Evolutionary conservation across 192 early-diverging fungal species (phyloP), one percentile per base, ranked within the genome.

Genomic region (Radiomyces spectabilis): DNA sequence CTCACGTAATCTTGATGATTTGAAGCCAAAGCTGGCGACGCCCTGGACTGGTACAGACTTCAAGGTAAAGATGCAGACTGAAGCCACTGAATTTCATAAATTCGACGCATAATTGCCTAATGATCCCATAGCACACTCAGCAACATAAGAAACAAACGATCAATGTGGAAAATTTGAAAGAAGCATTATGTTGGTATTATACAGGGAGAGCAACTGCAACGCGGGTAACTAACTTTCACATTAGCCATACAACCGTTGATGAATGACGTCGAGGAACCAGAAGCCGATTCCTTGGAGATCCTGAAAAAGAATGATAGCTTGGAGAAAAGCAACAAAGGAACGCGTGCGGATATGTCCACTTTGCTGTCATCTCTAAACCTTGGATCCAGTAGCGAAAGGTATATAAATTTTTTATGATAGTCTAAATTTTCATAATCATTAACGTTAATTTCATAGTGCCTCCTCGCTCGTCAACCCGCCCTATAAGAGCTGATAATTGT

Each of bases 161-260:
- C 42, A 59, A 49, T 32, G 65, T 66, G 19, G 65, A 66, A 12
- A 66, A 59, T n/a, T 41, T 66, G 24, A 58, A 59, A 29, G 65
- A 66, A 27, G 65, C 57, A 25, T 39, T 66, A 30, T 26, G 59
- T 61, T 45, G 37, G 35, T 43, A 8, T 29, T 2, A 40, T 19
- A 2, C n/a, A 52, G n/a, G 22, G 1, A 15, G 29, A 26, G 12
- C 21, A 10, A 30, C 26, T n/a, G 25, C 27, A 1, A 10, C 32
- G 24, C 26, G 19, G n/a, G 18, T 26, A 16, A 13, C 22, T 24
- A 45, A 16, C 21, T 22, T 32, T 15, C 16, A 40, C 16, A 31
- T 33, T 32, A 34, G 4, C 5, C 18, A 40, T 18, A n/a, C 32
- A n/a, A 16, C 39, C 22, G 50, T 38, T 41, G 49, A 37, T 37